Evolutionary conservation across 2,329 filamentous ascomycete genomes (phyloP), one percentile per base, ranked within the genome.

Genomic region (Aureobasidium namibiae): DNA sequence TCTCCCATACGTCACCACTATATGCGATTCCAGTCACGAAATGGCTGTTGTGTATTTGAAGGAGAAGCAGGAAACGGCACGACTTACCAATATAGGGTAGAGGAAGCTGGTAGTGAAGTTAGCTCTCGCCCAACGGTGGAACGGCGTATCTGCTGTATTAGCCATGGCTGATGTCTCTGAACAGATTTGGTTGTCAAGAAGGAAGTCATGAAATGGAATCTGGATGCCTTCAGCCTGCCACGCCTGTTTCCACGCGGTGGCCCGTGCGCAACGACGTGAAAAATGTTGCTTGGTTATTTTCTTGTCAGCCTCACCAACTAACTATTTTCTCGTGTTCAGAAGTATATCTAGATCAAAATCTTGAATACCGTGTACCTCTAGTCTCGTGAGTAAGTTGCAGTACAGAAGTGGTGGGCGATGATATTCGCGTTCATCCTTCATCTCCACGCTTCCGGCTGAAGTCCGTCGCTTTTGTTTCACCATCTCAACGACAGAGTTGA

Each of bases 91-190:
- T 39, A 73, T 48, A 2, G 70, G 70, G 52, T 72, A 73, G 31
- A 70, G 60, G 52, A 66, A 68, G 9, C 69, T 63, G 13, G 70
- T 66, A 11, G 66, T 70, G 63, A 73, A 70, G 64, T 73, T 71
- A 24, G 46, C 48, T 45, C 38, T 52, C 39, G 39, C 41, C 46
- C 46, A 60, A 5, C 49, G 41, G 41, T 41, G 58, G 48, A 60
- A 46, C 14, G 54, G 54, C 21, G 54, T 57, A 6, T 57, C n/a
- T 14, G 29, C 31, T 33, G 52, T 21, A 31, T 39, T 39, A 16
- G 54, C 54, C 54, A 57, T 57, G 42, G 6, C 14, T 29, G 21
- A 21, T 46, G 54, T 26, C 24, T 34, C n/a, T 18, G 18, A 5
- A 53, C n/a, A 39, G 11, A 33, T 42, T 4, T 8, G 38, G 18